Evolutionary conservation across 2,329 filamentous ascomycete genomes (phyloP).

Genomic region (Verticillium albo-atrum): DNA sequence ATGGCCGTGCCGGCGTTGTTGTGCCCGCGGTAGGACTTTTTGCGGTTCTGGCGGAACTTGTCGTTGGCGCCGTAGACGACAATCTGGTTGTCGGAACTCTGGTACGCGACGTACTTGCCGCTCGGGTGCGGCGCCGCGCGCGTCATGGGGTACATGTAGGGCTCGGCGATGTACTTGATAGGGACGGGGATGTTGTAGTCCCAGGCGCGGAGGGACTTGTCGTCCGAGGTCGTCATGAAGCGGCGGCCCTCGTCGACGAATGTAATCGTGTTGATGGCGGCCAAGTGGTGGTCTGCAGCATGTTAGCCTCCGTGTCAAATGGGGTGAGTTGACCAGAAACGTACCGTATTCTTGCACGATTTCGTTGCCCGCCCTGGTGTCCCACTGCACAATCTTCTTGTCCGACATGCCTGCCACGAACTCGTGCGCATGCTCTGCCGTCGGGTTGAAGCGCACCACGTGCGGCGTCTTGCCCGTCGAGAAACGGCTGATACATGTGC

Average conservation of each 20-base stretch:
- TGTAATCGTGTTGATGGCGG: slow-evolving; percentile 95
- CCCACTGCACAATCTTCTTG: slow-evolving; percentile 98
- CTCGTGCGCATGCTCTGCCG: slow-evolving; percentile 71
- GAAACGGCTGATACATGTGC: slow-evolving; percentile 81
- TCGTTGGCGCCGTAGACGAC: slow-evolving; percentile 92
- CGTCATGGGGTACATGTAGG: slow-evolving; percentile 96
- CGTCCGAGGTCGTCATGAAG: slow-evolving; percentile 97
- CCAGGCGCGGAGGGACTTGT: slow-evolving; percentile 94
- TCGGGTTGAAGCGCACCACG: slow-evolving; percentile 89
- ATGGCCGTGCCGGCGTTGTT: slow-evolving; percentile 94
- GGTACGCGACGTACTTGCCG: slow-evolving; percentile 92
- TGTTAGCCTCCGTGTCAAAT: background rate
- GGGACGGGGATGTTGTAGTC: slow-evolving; percentile 98
- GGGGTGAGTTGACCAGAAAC: background rate
- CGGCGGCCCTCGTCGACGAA: slow-evolving; percentile 93
- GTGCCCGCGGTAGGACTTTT: slow-evolving; percentile 94
- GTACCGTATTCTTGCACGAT: slow-evolving; percentile 81
- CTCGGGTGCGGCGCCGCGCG: slow-evolving; percentile 79
- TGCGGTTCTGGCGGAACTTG: slow-evolving; percentile 94
- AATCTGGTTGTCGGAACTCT: slow-evolving; percentile 88
- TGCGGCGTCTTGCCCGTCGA: slow-evolving; percentile 93
- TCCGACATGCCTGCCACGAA: slow-evolving; percentile 97
- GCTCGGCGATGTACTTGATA: slow-evolving; percentile 97
- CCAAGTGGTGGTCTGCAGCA: slow-evolving; percentile 75
- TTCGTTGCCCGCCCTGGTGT: slow-evolving; percentile 71